phyloP scores from a whole-genome alignment of 1,284 basidiomycete species.

The Rugosomyces carneus region DNA sequence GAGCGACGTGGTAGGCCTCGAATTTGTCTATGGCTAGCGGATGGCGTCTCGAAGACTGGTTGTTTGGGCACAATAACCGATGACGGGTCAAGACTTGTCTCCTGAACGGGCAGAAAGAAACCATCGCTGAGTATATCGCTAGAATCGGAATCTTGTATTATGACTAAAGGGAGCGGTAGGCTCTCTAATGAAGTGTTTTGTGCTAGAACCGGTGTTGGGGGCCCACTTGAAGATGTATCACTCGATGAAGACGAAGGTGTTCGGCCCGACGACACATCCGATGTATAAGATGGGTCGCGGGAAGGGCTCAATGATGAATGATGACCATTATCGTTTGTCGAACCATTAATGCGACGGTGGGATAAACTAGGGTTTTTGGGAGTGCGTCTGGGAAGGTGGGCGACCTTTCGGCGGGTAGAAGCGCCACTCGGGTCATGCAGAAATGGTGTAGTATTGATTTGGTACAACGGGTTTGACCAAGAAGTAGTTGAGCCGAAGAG shows the following conservation, averaged over 20 bases:
- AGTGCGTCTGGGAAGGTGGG: slow-evolving; percentile 21
- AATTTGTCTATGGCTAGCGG: neutral
- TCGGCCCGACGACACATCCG: neutral
- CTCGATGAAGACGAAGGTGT: neutral
- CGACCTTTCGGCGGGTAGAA: slow-evolving; percentile 16
- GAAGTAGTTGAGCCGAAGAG: slow-evolving; percentile 8
- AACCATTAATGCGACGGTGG: slow-evolving; percentile 1
- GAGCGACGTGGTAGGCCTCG: neutral
- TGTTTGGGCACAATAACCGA: neutral
- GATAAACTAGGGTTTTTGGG: slow-evolving; percentile 14
- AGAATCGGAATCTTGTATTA: neutral
- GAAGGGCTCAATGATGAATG: neutral
- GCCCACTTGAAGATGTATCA: neutral
- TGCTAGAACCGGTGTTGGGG: neutral
- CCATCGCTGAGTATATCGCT: neutral
- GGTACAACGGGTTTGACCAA: slow-evolving; percentile 10
- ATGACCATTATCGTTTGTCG: neutral
- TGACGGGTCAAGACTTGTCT: neutral
- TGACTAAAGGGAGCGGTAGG: neutral
- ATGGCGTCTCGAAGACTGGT: neutral
- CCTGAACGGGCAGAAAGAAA: neutral
- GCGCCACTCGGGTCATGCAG: neutral
- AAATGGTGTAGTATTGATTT: neutral
- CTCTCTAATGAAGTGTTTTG: neutral
- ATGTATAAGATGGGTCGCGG: neutral